Evolutionary conservation across 345 rosid species (phyloP).

Genomic region (Citrus maxima): DNA sequence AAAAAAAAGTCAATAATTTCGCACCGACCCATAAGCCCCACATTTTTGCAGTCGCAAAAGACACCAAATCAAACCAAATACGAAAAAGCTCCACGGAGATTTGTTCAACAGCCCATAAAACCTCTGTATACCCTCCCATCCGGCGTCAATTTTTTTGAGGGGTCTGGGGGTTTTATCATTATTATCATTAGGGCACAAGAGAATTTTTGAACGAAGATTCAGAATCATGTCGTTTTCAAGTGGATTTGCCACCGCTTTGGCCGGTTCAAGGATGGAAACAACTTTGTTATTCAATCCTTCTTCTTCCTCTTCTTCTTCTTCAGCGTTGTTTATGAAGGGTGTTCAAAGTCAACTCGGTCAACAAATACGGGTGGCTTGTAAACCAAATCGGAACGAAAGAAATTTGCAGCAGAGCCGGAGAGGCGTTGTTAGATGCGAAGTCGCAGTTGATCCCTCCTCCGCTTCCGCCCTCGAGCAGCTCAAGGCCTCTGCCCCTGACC

Average conservation of each 20-base stretch:
- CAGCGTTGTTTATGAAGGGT: slow-evolving; percentile 24
- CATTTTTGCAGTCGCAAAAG: not conserved
- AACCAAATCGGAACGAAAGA: slow-evolving; percentile 25
- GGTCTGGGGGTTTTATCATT: slow-evolving; percentile 13
- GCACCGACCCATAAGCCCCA: not conserved
- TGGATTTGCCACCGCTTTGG: slow-evolving; percentile 30
- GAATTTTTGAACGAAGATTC: no score
- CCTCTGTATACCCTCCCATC: not conserved
- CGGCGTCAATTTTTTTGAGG: not conserved
- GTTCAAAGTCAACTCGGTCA: not conserved
- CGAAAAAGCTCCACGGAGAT: not conserved
- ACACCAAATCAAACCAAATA: not conserved
- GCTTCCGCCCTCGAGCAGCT: slow-evolving; percentile 67
- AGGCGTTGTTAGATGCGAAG: slow-evolving; percentile 43
- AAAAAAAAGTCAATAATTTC: slow-evolving; percentile 18
- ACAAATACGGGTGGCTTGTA: slow-evolving; percentile 24
- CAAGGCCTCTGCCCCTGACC: slow-evolving; percentile 60
- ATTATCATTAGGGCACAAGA: not conserved
- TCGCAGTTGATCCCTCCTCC: slow-evolving; percentile 37
- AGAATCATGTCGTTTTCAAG: slow-evolving; percentile 41
- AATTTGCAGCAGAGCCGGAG: slow-evolving; percentile 5
- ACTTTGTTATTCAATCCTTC: slow-evolving; percentile 36
- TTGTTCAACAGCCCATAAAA: not conserved
- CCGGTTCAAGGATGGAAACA: slow-evolving; percentile 42
- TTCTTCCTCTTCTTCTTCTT: slow-evolving; percentile 21